Conservation (phyloP, 2,329 filamentous ascomycete genomes). For the Cadophora sp. region DNA sequence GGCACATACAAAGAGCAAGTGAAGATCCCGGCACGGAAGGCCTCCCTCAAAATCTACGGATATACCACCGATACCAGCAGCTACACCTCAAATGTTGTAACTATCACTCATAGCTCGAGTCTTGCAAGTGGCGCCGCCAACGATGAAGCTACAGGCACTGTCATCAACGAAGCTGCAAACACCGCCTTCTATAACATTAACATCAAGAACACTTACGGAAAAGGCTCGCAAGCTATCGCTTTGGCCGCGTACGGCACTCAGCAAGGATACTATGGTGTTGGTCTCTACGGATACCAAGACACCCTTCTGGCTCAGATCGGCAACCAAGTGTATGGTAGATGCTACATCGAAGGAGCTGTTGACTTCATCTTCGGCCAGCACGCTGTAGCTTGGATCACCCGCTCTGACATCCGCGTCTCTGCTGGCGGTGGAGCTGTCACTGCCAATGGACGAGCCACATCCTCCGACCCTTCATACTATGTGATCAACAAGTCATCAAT, state of each 20-base stretch:
- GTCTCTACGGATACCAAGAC: conserved; percentile 63
- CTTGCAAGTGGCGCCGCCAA: conserved; percentile 50
- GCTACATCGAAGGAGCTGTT: conserved; percentile 62
- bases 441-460: conserved; percentile 51
- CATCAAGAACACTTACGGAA: conserved; percentile 57
- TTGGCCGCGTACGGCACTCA: conserved; percentile 56
- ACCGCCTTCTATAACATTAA: conserved; percentile 66
- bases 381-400: conserved; percentile 58
- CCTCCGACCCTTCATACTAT: conserved; percentile 54
- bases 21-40: conserved; percentile 54
- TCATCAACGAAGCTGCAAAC: conserved; percentile 51
- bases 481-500: conserved; percentile 62
- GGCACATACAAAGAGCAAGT: conserved; percentile 66
- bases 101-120: conserved; percentile 49
- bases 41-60: conserved; percentile 60
- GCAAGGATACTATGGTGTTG: conserved; percentile 64
- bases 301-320: conserved; percentile 58
- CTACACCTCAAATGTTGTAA: conserved; percentile 60
- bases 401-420: conserved; percentile 54
- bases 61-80: conserved; percentile 53
- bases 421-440: conserved; percentile 55
- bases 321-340: conserved; percentile 61
- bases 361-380: conserved; percentile 67
- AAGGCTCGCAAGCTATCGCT: conserved; percentile 59
- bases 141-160: conserved; percentile 48